Evolutionary conservation across 108 stramenopile species (phyloP).

Genomic region (Cyclotella choctawhatcheeana): DNA sequence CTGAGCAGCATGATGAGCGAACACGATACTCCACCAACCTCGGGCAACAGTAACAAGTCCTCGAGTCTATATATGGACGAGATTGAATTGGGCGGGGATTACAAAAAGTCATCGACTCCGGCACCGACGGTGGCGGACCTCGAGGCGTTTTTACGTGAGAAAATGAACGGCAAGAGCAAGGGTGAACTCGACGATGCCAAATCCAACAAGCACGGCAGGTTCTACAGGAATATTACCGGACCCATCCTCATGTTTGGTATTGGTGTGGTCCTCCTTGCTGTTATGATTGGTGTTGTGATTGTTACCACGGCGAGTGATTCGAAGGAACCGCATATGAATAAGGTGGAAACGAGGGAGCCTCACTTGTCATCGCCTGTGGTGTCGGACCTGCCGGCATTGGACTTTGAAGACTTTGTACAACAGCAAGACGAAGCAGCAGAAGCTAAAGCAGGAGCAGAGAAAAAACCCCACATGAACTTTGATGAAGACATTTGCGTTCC

Average conservation of each 20-base stretch:
- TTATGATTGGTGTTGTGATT: neutral
- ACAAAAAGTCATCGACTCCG: neutral
- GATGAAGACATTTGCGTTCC: neutral
- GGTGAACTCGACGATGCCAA: neutral
- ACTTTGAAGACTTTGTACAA: too few species aligned
- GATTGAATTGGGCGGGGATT: neutral
- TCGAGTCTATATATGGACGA: slow-evolving; percentile 11
- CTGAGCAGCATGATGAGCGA: neutral
- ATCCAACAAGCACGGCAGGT: neutral
- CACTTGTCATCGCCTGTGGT: too few species aligned
- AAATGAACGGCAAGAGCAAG: neutral
- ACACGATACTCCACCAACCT: neutral
- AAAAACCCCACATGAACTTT: too few species aligned
- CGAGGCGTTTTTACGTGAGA: too few species aligned
- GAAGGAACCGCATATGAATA: neutral
- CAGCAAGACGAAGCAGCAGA: too few species aligned
- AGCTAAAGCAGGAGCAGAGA: too few species aligned
- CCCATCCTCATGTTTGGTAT: neutral
- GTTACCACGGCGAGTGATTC: neutral
- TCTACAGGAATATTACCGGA: neutral
- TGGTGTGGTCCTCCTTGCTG: neutral
- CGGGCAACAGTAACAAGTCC: neutral
- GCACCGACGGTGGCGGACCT: neutral
- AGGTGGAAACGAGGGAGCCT: neutral
- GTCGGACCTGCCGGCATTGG: too few species aligned